These are phyloP conservation scores for Rhodotorula diobovata DNA, from an alignment of 768 basidiomycete genomes.

Conservation along the genomic window DNA sequence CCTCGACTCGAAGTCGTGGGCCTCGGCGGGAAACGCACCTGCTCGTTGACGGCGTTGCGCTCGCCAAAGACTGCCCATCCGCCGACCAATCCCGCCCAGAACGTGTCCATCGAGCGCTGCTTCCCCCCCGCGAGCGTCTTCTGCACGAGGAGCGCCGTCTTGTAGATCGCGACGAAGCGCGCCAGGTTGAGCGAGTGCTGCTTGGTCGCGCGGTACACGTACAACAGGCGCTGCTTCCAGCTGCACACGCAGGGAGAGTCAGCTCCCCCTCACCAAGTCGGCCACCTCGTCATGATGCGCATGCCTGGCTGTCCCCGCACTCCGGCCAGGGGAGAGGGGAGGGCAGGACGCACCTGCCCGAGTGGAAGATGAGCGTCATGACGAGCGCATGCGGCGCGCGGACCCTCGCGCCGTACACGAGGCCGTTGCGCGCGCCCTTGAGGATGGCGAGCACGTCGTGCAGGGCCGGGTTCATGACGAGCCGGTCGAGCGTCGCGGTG, in stretches of 20 bases:
- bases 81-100: constrained; percentile 85
- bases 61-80: constrained; percentile 73
- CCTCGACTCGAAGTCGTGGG: too few relatives aligned
- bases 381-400: constrained; percentile 93
- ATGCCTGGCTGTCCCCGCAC: neutral
- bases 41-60: constrained; percentile 81
- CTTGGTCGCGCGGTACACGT: constrained; percentile 77
- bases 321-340: neutral
- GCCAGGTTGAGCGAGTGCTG: constrained; percentile 88
- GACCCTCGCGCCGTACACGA: constrained; percentile 85
- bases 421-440: constrained; percentile 79
- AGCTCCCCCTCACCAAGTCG: neutral
- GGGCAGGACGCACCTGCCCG: constrained; percentile 72
- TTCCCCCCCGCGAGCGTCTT: constrained; percentile 62
- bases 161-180: constrained; percentile 91
- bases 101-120: constrained; percentile 73
- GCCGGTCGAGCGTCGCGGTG: constrained; percentile 4
- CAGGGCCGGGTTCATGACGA: constrained; percentile 59
- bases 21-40: constrained; percentile 55
- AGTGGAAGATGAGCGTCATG: constrained; percentile 90
- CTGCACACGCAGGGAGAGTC: constrained; percentile 49
- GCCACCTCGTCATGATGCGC: neutral
- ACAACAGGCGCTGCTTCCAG: constrained; percentile 62
- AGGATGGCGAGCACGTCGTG: constrained; percentile 88
- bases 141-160: constrained; percentile 75